Percentiles rank a stretch among this genome's conserved stretches.
Evolutionary conservation across 2,329 filamentous ascomycete genomes (phyloP).

Genomic region (Phialocephala sp.): DNA sequence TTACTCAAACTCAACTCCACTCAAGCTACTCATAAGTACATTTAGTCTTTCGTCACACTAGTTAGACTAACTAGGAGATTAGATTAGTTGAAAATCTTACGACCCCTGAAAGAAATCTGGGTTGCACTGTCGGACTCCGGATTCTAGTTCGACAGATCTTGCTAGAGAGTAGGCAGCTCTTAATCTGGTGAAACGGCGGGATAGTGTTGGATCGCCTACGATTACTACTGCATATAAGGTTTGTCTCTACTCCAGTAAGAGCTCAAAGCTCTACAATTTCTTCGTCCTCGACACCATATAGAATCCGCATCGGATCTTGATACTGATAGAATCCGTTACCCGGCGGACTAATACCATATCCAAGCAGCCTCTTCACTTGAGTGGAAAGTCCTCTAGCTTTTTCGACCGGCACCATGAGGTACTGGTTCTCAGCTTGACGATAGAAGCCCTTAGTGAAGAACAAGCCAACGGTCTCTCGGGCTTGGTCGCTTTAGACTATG

Average conservation of each 20-base stretch:
- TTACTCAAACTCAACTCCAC: too few species aligned
- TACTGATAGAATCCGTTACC: slow-evolving; percentile 26
- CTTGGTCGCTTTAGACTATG: slow-evolving; percentile 27
- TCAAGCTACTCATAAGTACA: too few species aligned
- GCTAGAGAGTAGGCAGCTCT: background rate
- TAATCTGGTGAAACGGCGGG: background rate
- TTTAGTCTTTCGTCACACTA: too few species aligned
- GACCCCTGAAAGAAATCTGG: background rate
- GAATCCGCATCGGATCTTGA: slow-evolving; percentile 28
- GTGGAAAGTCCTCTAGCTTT: slow-evolving; percentile 20
- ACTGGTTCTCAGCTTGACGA: slow-evolving; percentile 31
- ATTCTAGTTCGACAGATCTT: background rate
- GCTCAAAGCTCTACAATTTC: slow-evolving; percentile 24
- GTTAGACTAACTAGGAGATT: background rate
- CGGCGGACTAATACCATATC: slow-evolving; percentile 27
- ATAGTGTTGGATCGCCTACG: background rate
- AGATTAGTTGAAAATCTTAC: background rate
- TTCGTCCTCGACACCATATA: slow-evolving; percentile 31
- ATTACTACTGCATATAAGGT: background rate
- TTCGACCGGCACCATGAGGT: slow-evolving; percentile 27
- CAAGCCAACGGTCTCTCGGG: slow-evolving; percentile 29
- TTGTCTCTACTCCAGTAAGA: background rate
- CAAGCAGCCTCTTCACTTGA: slow-evolving; percentile 23
- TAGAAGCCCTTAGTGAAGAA: slow-evolving; percentile 25
- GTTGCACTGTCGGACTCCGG: background rate